Evolutionary conservation across 495 filamentous ascomycete genomes (phyloP).

Genomic region (Penicillium desertorum): DNA sequence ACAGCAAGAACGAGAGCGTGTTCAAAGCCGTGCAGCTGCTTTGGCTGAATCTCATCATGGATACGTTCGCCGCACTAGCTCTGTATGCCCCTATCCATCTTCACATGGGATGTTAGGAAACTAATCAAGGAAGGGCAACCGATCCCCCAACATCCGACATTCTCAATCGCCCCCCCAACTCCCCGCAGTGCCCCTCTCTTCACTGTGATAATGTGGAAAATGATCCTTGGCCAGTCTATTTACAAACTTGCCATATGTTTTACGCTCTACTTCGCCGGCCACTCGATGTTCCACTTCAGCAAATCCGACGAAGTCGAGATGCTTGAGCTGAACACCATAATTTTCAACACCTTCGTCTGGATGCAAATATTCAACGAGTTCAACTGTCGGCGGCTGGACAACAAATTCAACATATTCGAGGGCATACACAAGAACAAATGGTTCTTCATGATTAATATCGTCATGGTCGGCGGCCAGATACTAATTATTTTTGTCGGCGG

Average conservation of each 20-base stretch:
- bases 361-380: slow-evolving; percentile 97
- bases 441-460: slow-evolving; percentile 73
- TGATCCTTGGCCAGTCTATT: slow-evolving; percentile 84
- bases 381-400: slow-evolving; percentile 88
- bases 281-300: slow-evolving; percentile 47
- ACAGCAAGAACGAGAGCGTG: slow-evolving; percentile 61
- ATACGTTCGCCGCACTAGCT: slow-evolving; percentile 83
- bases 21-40: slow-evolving; percentile 85
- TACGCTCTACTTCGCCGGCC: slow-evolving; percentile 71
- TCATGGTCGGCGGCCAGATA: slow-evolving; percentile 78
- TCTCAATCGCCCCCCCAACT: slow-evolving; percentile 78
- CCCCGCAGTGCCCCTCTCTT: slow-evolving; percentile 73
- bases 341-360: slow-evolving; percentile 96
- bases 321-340: slow-evolving; percentile 54
- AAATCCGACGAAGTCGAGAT: slow-evolving; percentile 14
- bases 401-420: slow-evolving; percentile 87
- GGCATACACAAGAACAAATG: slow-evolving; percentile 74
- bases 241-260: slow-evolving; percentile 80
- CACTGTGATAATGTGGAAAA: slow-evolving; percentile 90
- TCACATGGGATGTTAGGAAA: background rate
- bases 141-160: slow-evolving; percentile 79
- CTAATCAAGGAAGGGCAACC: slow-evolving; percentile 53
- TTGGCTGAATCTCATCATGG: slow-evolving; percentile 95
- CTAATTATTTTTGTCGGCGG: slow-evolving; percentile 78
- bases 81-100: slow-evolving; percentile 38